Evolutionary conservation across 1,284 basidiomycete species (phyloP).

Genomic region (Leccinum fallax): DNA sequence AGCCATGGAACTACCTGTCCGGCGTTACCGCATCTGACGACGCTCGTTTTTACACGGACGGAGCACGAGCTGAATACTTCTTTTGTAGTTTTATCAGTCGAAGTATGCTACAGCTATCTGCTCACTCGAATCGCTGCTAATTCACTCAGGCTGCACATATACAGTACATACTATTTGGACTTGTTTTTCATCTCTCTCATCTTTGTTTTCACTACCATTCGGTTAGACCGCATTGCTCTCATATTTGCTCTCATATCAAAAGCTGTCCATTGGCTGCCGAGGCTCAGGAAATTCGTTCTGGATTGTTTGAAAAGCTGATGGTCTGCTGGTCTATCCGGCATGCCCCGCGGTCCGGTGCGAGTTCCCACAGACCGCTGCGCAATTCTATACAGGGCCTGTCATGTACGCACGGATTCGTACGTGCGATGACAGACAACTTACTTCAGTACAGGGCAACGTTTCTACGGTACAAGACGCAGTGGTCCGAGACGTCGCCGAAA

Average conservation of each 20-base stretch:
- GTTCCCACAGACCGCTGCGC: not conserved
- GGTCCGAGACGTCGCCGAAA: not conserved
- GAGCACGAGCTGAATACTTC: not conserved
- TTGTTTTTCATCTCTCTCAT: not conserved
- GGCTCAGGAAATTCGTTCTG: not conserved
- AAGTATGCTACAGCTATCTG: not conserved
- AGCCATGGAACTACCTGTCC: slow-evolving; percentile 33
- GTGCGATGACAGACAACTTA: not conserved
- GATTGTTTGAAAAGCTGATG: not conserved
- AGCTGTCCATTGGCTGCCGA: not conserved
- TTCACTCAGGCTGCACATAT: not conserved
- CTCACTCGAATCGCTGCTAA: not conserved
- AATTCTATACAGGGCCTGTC: not conserved
- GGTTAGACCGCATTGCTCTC: not conserved
- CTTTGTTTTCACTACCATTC: not conserved
- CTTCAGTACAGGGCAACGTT: not conserved
- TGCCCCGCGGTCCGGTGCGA: not conserved
- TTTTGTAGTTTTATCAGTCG: not conserved
- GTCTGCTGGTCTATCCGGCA: not conserved
- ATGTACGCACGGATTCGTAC: not conserved
- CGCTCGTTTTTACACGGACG: not conserved
- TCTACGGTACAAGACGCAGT: not conserved
- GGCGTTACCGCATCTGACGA: slow-evolving; percentile 4
- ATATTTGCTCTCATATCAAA: not conserved
- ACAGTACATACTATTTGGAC: not conserved